A percentile compares a stretch with the other conserved stretches of the same genome.
Conservation (phyloP, 345 rosid species). For the Microthlaspi erraticum region DNA sequence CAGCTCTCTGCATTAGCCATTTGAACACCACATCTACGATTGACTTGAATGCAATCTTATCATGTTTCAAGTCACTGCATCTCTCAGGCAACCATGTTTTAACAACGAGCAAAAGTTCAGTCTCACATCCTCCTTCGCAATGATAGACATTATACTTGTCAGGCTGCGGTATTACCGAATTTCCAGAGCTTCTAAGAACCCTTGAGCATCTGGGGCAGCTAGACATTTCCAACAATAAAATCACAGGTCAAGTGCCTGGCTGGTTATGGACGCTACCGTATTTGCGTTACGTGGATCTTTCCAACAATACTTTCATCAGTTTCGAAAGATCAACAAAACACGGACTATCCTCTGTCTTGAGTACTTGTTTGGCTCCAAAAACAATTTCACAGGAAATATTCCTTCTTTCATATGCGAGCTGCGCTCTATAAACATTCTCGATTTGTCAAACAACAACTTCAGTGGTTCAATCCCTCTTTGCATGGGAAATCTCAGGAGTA, state of each 20-base stretch:
- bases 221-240: conserved; percentile 19
- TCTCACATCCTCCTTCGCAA: too few species aligned
- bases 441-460: not conserved
- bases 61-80: too few species aligned
- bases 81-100: too few species aligned
- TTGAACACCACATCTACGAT: too few species aligned
- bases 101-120: too few species aligned
- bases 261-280: conserved; percentile 2
- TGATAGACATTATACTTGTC: too few species aligned
- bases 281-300: not conserved
- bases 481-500: not conserved
- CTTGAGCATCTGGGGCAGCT: too few species aligned
- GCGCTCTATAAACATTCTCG: not conserved
- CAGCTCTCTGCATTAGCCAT: too few species aligned
- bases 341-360: not conserved
- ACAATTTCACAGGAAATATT: not conserved
- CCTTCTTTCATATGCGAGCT: conserved; percentile 9
- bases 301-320: conserved; percentile 9
- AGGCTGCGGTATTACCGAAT: too few species aligned
- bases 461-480: conserved; percentile 1
- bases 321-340: not conserved
- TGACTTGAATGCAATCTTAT: too few species aligned
- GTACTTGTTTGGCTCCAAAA: not conserved
- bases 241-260: conserved; percentile 22
- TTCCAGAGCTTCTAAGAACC: too few species aligned